Evolutionary conservation across 257 asterid species (phyloP), one percentile per base, ranked within the genome.

Genomic region (Fraxinus excelsior): DNA sequence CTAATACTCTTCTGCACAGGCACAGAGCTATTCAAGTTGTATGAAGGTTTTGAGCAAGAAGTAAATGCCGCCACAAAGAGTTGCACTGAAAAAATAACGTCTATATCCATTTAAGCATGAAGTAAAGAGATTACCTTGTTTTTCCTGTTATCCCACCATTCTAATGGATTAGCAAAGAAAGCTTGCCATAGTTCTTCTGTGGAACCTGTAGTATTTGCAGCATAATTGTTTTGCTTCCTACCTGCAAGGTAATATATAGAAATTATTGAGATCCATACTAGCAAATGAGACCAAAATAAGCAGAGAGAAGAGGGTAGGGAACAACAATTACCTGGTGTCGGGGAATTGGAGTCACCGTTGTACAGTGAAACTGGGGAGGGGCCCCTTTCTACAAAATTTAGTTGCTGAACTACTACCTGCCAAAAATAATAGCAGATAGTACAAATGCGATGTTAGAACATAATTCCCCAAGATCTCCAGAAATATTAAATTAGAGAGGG

Each of bases 81-180:
- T 13, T 51, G 78, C 51, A 46, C 2, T n/a, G 40, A 58, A 70
- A n/a, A 65, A 65, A 8, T 23, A 23, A 12, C 9, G 4, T 44
- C 23, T 1, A 2, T 65, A 37, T 71, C 34, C 49, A 35, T 67
- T 31, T 42, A 46, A 56, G 62, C 35, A 37, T 26, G 67, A 53
- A 60, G 16, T 23, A 49, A 72, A 80, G 26, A 65, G 29, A 67
- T 19, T 86, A 92, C 99, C 99, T 94, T 94, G 91, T 89, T 94
- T 80, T 87, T 95, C 87, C 98, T 86, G 82, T 95, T 93, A 85
- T 95, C 99, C 99, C 99, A 95, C 99, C 99, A 95, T 80, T 95
- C 99, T 70, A 72, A 26, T 26, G 99, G 98, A 86, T 89, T 91
- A 72, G 91, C 98, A 86, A 95, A 95, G 87, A 87, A 95, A 60